A percentile compares a stretch with the other conserved stretches of the same genome.
These are phyloP conservation scores for Globisporangium middletonii DNA, from an alignment of 352 stramenopile species.

Conservation along the genomic window DNA sequence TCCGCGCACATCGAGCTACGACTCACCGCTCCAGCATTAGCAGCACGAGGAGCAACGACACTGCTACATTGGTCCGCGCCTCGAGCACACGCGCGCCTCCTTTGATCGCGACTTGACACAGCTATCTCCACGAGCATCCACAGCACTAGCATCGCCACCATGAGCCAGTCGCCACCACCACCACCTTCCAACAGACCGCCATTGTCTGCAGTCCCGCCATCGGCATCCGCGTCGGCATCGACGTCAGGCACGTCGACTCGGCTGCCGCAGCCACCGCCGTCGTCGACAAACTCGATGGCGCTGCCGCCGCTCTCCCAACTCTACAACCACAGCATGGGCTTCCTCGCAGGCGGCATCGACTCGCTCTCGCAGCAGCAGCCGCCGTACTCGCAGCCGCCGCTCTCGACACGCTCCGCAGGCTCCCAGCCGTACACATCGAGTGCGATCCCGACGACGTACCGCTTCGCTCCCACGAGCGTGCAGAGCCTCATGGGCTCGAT, in stretches of 20 bases:
- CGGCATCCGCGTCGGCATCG: background rate
- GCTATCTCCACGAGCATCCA: background rate
- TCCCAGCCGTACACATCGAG: conserved; percentile 74
- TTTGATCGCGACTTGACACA: too few species aligned
- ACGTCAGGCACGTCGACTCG: background rate
- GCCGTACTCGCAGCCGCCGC: conserved; percentile 34
- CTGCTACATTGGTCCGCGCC: too few species aligned
- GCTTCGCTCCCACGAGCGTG: conserved; percentile 55
- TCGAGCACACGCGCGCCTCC: background rate
- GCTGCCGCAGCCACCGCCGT: background rate
- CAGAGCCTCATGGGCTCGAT: conserved; percentile 74
- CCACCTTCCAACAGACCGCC: background rate
- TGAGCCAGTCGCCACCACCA: background rate
- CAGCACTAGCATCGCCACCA: background rate
- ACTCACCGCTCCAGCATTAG: background rate
- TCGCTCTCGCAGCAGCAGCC: conserved; percentile 7
- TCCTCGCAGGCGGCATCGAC: conserved; percentile 1
- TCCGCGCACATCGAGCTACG: background rate
- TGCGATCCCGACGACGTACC: conserved; percentile 58
- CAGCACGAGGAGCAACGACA: background rate
- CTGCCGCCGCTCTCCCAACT: conserved; percentile 9
- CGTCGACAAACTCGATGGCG: conserved; percentile 1
- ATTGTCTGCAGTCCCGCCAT: background rate
- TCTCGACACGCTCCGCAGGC: conserved; percentile 66
- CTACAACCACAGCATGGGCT: conserved; percentile 8